Evolutionary conservation across 805 yeast species (phyloP).

Genomic region (Lipomyces spencermartinsiae): DNA sequence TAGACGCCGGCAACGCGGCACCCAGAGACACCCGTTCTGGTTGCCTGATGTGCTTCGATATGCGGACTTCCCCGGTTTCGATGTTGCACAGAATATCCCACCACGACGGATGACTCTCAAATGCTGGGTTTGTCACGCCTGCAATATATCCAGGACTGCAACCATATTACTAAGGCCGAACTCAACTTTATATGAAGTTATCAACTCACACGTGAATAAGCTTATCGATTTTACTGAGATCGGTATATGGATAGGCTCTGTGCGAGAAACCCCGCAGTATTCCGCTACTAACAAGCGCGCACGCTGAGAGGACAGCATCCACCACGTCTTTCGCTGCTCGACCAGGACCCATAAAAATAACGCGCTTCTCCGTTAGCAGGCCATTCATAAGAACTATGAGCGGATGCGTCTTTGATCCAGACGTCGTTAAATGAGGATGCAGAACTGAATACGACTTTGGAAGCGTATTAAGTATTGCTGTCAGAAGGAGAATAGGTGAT

Average conservation of each 20-base stretch:
- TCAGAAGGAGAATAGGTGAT: constrained; percentile 4
- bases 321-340: constrained; percentile 58
- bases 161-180: background rate
- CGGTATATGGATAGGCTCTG: constrained; percentile 62
- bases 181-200: background rate
- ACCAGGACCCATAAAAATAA: constrained; percentile 58
- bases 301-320: constrained; percentile 56
- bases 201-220: constrained; percentile 49
- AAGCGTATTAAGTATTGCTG: background rate
- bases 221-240: constrained; percentile 60
- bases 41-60: constrained; percentile 41
- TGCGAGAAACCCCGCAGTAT: constrained; percentile 56
- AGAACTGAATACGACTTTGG: constrained; percentile 30
- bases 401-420: constrained; percentile 62
- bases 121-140: constrained; percentile 67
- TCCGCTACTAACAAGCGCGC: constrained; percentile 58
- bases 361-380: constrained; percentile 58
- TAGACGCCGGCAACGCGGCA: constrained; percentile 7
- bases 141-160: constrained; percentile 56
- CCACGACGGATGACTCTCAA: constrained; percentile 58
- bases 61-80: constrained; percentile 50
- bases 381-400: constrained; percentile 59
- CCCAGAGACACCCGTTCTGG: constrained; percentile 20
- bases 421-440: constrained; percentile 57
- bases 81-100: constrained; percentile 64